Evolutionary conservation across 768 basidiomycete genomes (phyloP).

Genomic region (Cubamyces sp.): DNA sequence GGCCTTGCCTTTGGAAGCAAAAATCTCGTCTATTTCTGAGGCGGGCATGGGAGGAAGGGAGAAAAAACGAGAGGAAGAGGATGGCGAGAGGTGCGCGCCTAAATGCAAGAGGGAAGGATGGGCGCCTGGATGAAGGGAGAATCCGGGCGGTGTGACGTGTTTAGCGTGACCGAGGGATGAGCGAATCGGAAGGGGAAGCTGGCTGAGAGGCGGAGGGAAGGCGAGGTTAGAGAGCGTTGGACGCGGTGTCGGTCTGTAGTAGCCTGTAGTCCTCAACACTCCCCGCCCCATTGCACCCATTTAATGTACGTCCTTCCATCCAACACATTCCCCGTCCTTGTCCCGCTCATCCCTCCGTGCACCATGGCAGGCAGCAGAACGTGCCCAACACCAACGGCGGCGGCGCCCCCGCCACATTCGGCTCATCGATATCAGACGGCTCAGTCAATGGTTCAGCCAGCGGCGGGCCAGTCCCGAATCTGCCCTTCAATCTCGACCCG

Average conservation of each 20-base stretch:
- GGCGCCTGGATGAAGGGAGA: constrained; percentile 2
- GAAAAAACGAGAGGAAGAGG: constrained; percentile 20
- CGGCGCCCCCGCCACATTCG: not conserved
- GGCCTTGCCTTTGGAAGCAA: constrained; percentile 48
- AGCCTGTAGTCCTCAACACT: too few species aligned
- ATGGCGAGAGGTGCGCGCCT: constrained; percentile 12
- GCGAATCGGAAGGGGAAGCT: not conserved
- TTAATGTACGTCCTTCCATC: constrained; percentile 12
- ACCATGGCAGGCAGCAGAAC: constrained; percentile 24
- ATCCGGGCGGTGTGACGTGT: not conserved
- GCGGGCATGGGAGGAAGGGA: constrained; percentile 42
- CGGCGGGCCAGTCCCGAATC: constrained; percentile 17
- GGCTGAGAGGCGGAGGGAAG: not conserved
- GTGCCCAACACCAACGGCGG: constrained; percentile 4
- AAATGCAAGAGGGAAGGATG: not conserved
- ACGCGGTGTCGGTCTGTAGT: too few species aligned
- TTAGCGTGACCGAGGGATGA: not conserved
- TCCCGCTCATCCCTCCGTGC: not conserved
- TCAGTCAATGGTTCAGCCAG: not conserved
- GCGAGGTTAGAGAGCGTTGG: not conserved
- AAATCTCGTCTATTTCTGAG: constrained; percentile 89
- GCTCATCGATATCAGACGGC: constrained; percentile 17
- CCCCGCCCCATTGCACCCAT: too few species aligned
- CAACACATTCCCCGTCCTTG: not conserved
- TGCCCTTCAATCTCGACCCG: constrained; percentile 59